Conservation (phyloP, 2,329 filamentous ascomycete species). For the Microcyclospora tardicrescens region DNA sequence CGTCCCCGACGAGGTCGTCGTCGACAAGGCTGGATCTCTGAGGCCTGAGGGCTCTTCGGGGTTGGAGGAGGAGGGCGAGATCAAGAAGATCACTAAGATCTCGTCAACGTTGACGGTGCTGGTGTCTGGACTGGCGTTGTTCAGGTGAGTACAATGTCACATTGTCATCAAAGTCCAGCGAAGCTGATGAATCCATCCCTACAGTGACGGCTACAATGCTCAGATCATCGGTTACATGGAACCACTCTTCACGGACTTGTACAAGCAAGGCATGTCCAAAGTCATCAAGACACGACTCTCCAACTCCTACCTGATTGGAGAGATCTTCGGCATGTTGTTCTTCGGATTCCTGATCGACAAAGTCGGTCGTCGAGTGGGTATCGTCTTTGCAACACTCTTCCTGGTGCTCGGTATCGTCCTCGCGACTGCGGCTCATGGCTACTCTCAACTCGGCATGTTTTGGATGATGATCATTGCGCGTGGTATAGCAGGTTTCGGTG, state of each 20-base stretch:
- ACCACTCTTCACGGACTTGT: slow-evolving; percentile 25
- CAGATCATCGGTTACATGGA: slow-evolving; percentile 35
- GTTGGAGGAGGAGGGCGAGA: slow-evolving; percentile 1
- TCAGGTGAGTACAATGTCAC: slow-evolving; percentile 27
- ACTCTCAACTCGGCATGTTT: slow-evolving; percentile 32
- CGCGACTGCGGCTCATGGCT: slow-evolving; percentile 34
- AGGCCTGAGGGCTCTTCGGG: not conserved
- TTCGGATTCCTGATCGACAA: slow-evolving; percentile 40
- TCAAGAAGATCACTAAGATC: slow-evolving; percentile 7
- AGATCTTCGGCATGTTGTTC: slow-evolving; percentile 43
- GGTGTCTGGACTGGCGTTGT: slow-evolving; percentile 35
- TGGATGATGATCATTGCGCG: slow-evolving; percentile 41
- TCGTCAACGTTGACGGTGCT: slow-evolving; percentile 32
- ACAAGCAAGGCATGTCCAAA: slow-evolving; percentile 28
- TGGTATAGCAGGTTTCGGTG: slow-evolving; percentile 26
- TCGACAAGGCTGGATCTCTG: slow-evolving; percentile 1
- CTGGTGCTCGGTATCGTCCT: slow-evolving; percentile 36
- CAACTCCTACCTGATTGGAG: slow-evolving; percentile 44
- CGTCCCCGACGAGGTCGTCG: slow-evolving; percentile 1
- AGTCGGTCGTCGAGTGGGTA: slow-evolving; percentile 38
- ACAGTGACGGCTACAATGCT: slow-evolving; percentile 23
- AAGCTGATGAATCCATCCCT: not conserved
- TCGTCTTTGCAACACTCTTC: slow-evolving; percentile 35
- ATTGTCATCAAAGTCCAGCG: slow-evolving; percentile 16
- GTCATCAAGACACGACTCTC: slow-evolving; percentile 42